Conservation (phyloP, 305 asterid species). For the Solanum chacoense region DNA sequence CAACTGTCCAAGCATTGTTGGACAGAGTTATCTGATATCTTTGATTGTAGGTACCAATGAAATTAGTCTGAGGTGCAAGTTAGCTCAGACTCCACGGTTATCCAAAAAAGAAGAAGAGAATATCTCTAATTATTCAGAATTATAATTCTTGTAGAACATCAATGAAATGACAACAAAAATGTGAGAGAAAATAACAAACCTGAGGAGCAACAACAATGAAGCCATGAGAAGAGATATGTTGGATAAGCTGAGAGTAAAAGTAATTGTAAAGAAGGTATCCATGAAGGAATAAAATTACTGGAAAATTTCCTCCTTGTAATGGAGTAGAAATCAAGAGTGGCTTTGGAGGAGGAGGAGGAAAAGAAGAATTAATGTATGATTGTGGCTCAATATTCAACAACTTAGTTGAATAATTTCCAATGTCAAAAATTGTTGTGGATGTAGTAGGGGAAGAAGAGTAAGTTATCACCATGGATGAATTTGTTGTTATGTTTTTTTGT, state of each 20-base stretch:
- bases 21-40: neutral
- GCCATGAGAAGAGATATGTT: constrained; percentile 77
- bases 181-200: constrained; percentile 15
- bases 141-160: neutral
- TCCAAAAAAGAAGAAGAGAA: neutral
- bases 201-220: constrained; percentile 87
- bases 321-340: constrained; percentile 64
- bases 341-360: constrained; percentile 33
- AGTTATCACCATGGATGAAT: neutral
- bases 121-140: neutral
- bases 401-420: constrained; percentile 30
- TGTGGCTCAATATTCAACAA: constrained; percentile 25
- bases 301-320: constrained; percentile 38
- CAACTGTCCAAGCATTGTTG: rapidly evolving
- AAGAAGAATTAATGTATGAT: constrained; percentile 1
- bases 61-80: neutral
- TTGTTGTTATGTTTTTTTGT: neutral
- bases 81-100: neutral
- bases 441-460: neutral
- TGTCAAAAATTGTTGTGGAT: constrained; percentile 26
- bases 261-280: constrained; percentile 72
- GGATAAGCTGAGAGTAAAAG: constrained; percentile 71
- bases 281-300: constrained; percentile 65
- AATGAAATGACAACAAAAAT: neutral
- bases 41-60: neutral